phyloP scores from a whole-genome alignment of 164 flowering plant species.

The Vitis amurensis region DNA sequence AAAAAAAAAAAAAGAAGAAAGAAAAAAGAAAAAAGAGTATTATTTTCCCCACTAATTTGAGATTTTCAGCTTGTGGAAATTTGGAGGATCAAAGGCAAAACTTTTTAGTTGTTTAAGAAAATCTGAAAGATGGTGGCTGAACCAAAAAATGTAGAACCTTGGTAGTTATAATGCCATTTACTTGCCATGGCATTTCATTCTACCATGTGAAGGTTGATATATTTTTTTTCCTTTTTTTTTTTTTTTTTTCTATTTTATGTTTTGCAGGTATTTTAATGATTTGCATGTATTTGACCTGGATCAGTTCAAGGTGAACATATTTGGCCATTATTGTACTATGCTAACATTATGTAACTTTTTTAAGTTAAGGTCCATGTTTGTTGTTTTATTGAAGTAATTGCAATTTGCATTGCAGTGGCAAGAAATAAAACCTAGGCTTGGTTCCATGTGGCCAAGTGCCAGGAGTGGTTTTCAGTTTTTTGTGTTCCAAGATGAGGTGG shows the following conservation, averaged over 20 bases:
- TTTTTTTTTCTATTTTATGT: neutral
- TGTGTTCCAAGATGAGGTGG: conserved; percentile 93
- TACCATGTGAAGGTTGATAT: conserved; percentile 10
- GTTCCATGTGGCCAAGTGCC: conserved; percentile 93
- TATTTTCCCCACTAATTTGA: neutral
- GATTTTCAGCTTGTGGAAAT: neutral
- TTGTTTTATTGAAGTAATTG: neutral
- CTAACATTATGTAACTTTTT: neutral
- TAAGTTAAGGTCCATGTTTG: neutral
- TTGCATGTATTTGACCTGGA: conserved; percentile 87
- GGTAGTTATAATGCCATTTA: neutral
- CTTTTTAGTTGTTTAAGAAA: neutral
- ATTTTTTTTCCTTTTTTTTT: neutral
- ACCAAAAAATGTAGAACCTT: neutral
- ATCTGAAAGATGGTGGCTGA: conserved; percentile 1
- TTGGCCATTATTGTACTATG: neutral
- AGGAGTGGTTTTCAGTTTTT: conserved; percentile 96
- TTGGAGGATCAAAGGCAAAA: no score
- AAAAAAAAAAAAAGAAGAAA: neutral
- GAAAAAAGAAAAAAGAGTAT: neutral
- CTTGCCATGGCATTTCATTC: neutral
- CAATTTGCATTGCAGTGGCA: conserved; percentile 70
- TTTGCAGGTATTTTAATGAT: conserved; percentile 87
- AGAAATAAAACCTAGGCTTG: conserved; percentile 91
- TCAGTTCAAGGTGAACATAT: conserved; percentile 72